Evolutionary conservation across 1,139 yeast genomes (phyloP), one percentile per base, ranked within the genome.

Genomic region (Suhomyces maxii): DNA sequence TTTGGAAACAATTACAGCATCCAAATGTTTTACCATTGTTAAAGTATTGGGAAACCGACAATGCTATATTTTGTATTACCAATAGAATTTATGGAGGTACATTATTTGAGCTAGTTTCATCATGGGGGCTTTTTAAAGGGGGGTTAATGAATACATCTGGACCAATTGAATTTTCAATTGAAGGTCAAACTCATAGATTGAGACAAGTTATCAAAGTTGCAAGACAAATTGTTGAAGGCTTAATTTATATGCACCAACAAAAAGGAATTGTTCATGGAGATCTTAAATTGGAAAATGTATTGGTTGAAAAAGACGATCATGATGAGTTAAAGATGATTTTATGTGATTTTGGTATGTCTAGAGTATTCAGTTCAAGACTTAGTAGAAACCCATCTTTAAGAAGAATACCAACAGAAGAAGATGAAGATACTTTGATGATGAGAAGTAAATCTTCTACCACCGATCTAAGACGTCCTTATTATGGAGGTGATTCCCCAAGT

Each of bases 321-420:
- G 54, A 59, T 12, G 38, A 37, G 13, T 56, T 60, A 50, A 63
- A 64, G 32, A 69, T 83, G 59, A 61, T 81, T 25, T 61, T 90
- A 8, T 89, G 97, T 67, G 98, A 90, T 67, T 90, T 90, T 69
- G 98, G 98, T 6, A 89, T 90, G 95, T 71, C 76, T 45, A 58
- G 73, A 40, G 67, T 69, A 8, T 69, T 64, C 52, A 65, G 67
- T 35, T 54, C 64, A 11, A 58, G 75, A 34, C 48, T 67, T 23
- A 60, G 67, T 41, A 56, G 73, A 39, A 57, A 59, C 31, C 51
- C 63, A 18, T 64, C 70, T 0, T 48, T 37, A 8, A 42, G 54
- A 8, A 37, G 35, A 11, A 39, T 44, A 14, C 40, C 33, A 25
- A 33, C 31, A 12, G 37, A 36, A 25, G 42, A 33, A 9, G 53